phyloP scores from a whole-genome alignment of 257 asterid genomes.

The Primulina eburnea region DNA sequence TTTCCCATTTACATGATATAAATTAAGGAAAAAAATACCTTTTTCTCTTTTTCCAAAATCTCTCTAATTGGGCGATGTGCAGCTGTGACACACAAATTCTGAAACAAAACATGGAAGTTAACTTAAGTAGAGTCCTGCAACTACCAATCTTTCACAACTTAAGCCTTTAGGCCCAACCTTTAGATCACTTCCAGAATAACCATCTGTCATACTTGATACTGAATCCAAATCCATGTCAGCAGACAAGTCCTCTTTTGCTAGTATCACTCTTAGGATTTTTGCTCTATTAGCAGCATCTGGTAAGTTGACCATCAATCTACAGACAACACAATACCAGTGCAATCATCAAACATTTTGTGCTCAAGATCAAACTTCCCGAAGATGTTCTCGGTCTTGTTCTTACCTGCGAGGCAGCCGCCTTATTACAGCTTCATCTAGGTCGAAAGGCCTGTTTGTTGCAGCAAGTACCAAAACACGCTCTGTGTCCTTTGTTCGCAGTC shows the following conservation, averaged over 20 bases:
- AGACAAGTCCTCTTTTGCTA: slow-evolving; percentile 31
- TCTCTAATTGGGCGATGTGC: slow-evolving; percentile 35
- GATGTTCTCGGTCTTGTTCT: background rate
- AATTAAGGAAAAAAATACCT: background rate
- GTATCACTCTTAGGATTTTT: slow-evolving; percentile 32
- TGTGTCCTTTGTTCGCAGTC: slow-evolving; percentile 29
- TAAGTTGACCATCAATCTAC: slow-evolving; percentile 35
- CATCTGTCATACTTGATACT: slow-evolving; percentile 34
- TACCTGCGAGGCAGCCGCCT: slow-evolving; percentile 35
- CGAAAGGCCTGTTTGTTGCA: slow-evolving; percentile 42
- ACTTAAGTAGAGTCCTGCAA: background rate
- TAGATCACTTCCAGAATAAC: slow-evolving; percentile 38
- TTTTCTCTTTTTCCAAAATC: slow-evolving; percentile 30
- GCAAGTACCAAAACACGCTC: slow-evolving; percentile 37
- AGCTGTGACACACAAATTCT: slow-evolving; percentile 36
- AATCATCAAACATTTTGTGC: background rate
- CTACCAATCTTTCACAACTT: background rate
- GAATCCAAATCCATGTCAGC: slow-evolving; percentile 30
- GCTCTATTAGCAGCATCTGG: slow-evolving; percentile 32
- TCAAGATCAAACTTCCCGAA: background rate
- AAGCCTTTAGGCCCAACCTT: slow-evolving; percentile 26
- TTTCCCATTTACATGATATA: background rate
- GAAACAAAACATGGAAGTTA: slow-evolving; percentile 12
- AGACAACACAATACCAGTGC: background rate
- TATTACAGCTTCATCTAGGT: slow-evolving; percentile 37